phyloP scores from a whole-genome alignment of 352 stramenopile species.

The Elongisporangium undulatum region DNA sequence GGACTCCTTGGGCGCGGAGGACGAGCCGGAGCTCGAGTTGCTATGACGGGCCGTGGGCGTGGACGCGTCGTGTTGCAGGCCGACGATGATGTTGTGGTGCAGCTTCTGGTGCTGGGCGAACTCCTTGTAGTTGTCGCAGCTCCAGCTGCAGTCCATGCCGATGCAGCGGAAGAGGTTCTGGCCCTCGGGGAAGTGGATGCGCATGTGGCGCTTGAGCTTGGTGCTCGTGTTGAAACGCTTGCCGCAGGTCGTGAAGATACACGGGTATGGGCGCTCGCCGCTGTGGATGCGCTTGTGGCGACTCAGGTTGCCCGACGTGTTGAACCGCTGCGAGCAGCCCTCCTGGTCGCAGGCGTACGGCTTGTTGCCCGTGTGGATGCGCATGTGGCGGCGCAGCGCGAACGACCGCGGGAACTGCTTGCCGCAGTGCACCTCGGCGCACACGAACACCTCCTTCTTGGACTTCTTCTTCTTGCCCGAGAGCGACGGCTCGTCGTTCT shows the following conservation, averaged over 20 bases:
- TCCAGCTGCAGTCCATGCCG: constrained; percentile 45
- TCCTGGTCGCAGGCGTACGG: constrained; percentile 78
- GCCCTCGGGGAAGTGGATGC: constrained; percentile 79
- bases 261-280: constrained; percentile 78
- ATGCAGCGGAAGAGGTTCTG: constrained; percentile 75
- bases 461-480: constrained; percentile 29
- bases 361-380: constrained; percentile 82
- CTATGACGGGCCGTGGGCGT: constrained; percentile 3
- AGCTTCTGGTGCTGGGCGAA: constrained; percentile 72
- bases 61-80: constrained; percentile 25
- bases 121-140: constrained; percentile 85
- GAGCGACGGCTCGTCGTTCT: constrained; percentile 9
- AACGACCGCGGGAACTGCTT: constrained; percentile 85
- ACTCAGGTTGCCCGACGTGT: constrained; percentile 85
- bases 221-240: constrained; percentile 88
- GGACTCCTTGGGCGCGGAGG: constrained; percentile 14
- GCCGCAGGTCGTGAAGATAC: constrained; percentile 66
- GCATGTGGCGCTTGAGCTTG: constrained; percentile 88
- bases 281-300: constrained; percentile 87
- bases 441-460: constrained; percentile 67
- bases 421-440: constrained; percentile 70
- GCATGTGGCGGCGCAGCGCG: constrained; percentile 75
- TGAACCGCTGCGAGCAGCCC: constrained; percentile 75
- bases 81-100: constrained; percentile 68
- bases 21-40: constrained; percentile 5